phyloP scores from a whole-genome alignment of 768 basidiomycete genomes.

The Pleurotus giganteus region DNA sequence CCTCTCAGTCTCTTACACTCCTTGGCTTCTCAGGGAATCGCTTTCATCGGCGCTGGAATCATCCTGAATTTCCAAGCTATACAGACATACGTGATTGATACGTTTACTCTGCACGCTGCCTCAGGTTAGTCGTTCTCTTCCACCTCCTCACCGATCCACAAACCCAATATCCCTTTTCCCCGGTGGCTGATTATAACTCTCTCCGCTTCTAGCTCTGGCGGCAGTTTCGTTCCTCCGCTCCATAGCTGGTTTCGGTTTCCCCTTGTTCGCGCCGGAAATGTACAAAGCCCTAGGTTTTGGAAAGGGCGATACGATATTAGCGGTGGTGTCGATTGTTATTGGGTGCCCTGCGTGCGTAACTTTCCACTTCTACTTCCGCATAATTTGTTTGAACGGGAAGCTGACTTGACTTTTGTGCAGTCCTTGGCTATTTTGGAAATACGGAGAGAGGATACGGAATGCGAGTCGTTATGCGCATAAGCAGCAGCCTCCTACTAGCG shows the following conservation, averaged over 20 bases:
- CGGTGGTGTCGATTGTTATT: conserved; percentile 51
- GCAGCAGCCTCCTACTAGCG: too few species aligned
- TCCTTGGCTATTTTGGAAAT: neutral
- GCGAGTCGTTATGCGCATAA: neutral
- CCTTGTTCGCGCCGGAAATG: conserved; percentile 74
- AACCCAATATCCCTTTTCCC: neutral
- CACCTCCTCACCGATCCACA: too few species aligned
- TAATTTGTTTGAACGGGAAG: neutral
- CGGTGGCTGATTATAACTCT: neutral
- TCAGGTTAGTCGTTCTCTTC: conserved; percentile 44
- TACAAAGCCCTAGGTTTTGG: conserved; percentile 66
- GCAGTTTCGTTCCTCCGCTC: conserved; percentile 63
- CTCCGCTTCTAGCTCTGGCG: conserved; percentile 47
- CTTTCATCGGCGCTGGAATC: conserved; percentile 51
- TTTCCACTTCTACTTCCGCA: neutral
- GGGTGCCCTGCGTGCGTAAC: conserved; percentile 56
- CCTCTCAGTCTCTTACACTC: neutral
- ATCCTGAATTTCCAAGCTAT: conserved; percentile 61
- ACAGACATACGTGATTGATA: conserved; percentile 67
- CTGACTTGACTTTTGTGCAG: neutral
- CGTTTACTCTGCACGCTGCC: conserved; percentile 65
- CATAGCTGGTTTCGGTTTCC: conserved; percentile 71
- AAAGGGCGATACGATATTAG: conserved; percentile 66
- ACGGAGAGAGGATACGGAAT: neutral
- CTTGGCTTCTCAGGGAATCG: conserved; percentile 55